Evolutionary conservation across 352 stramenopile species (phyloP).

Genomic region (Phytophthora macrochlamydospora): DNA sequence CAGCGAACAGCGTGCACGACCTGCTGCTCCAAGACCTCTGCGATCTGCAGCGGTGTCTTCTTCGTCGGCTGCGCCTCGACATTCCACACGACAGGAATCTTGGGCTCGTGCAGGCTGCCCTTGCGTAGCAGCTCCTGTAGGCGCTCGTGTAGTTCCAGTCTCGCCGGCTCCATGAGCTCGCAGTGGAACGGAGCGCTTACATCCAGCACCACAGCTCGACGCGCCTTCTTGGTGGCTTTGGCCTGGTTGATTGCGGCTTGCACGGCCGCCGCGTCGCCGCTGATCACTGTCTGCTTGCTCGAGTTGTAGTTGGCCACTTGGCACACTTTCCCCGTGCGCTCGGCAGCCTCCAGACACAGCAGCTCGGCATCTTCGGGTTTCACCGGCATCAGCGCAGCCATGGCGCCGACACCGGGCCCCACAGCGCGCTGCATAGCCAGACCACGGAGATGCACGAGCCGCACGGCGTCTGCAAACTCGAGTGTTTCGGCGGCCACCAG

Average conservation of each 20-base stretch:
- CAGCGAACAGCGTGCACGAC: conserved; percentile 72
- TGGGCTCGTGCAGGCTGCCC: conserved; percentile 37
- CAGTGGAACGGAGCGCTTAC: conserved; percentile 90
- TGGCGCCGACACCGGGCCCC: conserved; percentile 54
- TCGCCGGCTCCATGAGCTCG: conserved; percentile 73
- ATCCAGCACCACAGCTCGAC: conserved; percentile 70
- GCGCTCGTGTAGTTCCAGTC: conserved; percentile 43
- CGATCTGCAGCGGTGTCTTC: conserved; percentile 51
- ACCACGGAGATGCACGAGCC: conserved; percentile 74
- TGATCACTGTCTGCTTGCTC: conserved; percentile 88
- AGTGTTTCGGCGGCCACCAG: conserved; percentile 73
- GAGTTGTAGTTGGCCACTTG: conserved; percentile 91
- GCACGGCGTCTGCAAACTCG: conserved; percentile 65
- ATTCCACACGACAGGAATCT: conserved; percentile 84
- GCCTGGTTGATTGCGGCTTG: conserved; percentile 55
- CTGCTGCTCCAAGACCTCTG: conserved; percentile 57
- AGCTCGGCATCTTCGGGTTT: conserved; percentile 51
- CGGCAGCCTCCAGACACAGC: conserved; percentile 51
- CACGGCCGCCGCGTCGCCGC: conserved; percentile 57
- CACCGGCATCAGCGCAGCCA: conserved; percentile 83
- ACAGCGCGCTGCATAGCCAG: conserved; percentile 75
- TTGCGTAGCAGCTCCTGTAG: conserved; percentile 39
- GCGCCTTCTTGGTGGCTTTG: conserved; percentile 72
- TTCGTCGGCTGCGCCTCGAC: conserved; percentile 53
- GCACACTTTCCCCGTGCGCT: conserved; percentile 49